Conservation (phyloP, 177 flowering plant genomes). For the Vitis hybrid region DNA sequence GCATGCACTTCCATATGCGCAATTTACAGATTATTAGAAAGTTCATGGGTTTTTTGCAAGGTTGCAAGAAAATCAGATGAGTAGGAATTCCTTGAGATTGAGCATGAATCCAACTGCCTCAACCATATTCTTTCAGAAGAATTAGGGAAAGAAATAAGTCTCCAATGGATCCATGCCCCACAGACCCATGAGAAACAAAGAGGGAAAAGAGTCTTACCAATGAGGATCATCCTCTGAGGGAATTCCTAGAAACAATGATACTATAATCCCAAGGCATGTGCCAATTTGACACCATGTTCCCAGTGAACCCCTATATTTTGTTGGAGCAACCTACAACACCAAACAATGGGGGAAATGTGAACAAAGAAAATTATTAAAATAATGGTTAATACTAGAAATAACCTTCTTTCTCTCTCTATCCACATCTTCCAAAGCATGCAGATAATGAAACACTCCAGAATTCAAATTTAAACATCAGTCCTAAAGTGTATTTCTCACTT, state of each 20-base stretch:
- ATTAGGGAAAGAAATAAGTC: background rate
- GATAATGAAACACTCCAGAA: too few relatives aligned
- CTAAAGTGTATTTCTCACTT: background rate
- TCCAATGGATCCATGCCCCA: background rate
- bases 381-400: background rate
- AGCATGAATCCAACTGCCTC: too few relatives aligned
- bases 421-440: too few relatives aligned
- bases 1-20: too few relatives aligned
- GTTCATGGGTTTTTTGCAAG: too few relatives aligned
- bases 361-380: background rate
- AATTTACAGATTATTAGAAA: too few relatives aligned
- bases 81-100: too few relatives aligned
- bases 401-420: too few relatives aligned
- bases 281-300: conserved; percentile 75
- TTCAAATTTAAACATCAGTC: background rate
- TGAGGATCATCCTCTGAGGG: conserved; percentile 69
- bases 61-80: too few relatives aligned
- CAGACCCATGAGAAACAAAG: background rate
- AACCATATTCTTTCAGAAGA: background rate
- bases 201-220: conserved; percentile 44
- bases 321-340: conserved; percentile 67
- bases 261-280: conserved; percentile 75
- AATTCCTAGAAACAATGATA: conserved; percentile 61
- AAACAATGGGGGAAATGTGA: background rate
- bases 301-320: conserved; percentile 72